Percentiles rank a stretch among this genome's conserved stretches.
phyloP scores from a whole-genome alignment of 2,329 filamentous ascomycete genomes.

The Coniochaeta sp. region DNA sequence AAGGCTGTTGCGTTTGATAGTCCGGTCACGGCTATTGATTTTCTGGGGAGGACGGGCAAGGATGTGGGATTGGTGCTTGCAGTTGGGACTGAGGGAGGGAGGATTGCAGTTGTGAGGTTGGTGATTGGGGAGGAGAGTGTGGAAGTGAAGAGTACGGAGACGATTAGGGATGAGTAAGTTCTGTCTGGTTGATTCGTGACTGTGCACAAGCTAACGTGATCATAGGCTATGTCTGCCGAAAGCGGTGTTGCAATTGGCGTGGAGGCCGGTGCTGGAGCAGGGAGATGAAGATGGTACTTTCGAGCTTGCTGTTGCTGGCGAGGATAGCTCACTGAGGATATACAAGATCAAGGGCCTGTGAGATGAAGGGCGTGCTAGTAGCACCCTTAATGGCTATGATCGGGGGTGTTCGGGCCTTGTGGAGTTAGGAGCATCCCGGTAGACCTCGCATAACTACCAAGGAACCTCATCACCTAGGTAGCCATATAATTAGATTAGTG shows the following conservation, averaged over 20 bases:
- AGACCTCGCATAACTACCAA: too few relatives aligned
- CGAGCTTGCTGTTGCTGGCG: slow-evolving; percentile 48
- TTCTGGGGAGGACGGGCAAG: slow-evolving; percentile 33
- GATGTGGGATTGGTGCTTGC: slow-evolving; percentile 35
- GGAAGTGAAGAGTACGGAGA: slow-evolving; percentile 25
- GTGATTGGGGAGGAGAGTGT: slow-evolving; percentile 21
- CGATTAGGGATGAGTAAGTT: slow-evolving; percentile 13
- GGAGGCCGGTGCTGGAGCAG: slow-evolving; percentile 44
- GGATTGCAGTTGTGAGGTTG: slow-evolving; percentile 34
- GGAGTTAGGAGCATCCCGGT: too few relatives aligned
- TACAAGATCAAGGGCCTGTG: slow-evolving; percentile 22
- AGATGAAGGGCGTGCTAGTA: not conserved
- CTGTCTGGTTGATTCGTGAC: not conserved
- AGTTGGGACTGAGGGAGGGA: slow-evolving; percentile 49
- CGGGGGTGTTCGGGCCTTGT: too few relatives aligned
- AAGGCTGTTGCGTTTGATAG: slow-evolving; percentile 45
- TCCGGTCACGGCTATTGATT: slow-evolving; percentile 66
- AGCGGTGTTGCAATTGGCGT: slow-evolving; percentile 59
- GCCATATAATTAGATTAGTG: too few relatives aligned
- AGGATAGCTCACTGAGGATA: slow-evolving; percentile 53
- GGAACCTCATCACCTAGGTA: too few relatives aligned
- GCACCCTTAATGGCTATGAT: too few relatives aligned
- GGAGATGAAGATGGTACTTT: slow-evolving; percentile 15
- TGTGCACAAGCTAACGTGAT: not conserved
- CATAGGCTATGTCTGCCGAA: slow-evolving; percentile 46